Evolutionary conservation across 768 basidiomycete genomes (phyloP).

Genomic region (Leccinum pellstonianum): DNA sequence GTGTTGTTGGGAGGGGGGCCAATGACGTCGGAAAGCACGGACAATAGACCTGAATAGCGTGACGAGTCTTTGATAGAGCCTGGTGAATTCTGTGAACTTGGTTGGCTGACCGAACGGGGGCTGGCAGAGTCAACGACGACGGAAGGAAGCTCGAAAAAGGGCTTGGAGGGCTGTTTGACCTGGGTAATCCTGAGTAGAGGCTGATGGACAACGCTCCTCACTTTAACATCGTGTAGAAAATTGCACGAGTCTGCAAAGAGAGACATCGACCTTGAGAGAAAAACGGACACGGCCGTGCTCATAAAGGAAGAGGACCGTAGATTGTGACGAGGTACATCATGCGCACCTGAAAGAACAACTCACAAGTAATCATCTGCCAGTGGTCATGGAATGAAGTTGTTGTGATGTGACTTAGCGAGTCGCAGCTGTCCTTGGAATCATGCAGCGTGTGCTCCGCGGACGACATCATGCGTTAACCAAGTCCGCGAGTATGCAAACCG

Average conservation of each 20-base stretch:
- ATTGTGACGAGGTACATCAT: too few species aligned
- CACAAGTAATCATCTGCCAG: too few species aligned
- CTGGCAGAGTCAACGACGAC: conserved; percentile 31
- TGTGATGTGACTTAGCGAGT: too few species aligned
- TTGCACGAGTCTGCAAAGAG: conserved; percentile 77
- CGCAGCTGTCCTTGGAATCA: too few species aligned
- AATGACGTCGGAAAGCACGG: conserved; percentile 66
- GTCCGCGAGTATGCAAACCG: too few species aligned
- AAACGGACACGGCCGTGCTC: conserved; percentile 83
- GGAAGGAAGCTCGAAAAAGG: conserved; percentile 22
- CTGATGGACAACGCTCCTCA: conserved; percentile 42
- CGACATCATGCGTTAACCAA: too few species aligned
- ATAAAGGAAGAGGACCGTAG: too few species aligned
- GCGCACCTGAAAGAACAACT: too few species aligned
- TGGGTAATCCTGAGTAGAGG: conserved; percentile 36
- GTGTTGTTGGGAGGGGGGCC: conserved; percentile 34
- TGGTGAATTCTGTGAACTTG: conserved; percentile 4
- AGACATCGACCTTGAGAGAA: conserved; percentile 77
- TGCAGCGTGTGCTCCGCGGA: too few species aligned
- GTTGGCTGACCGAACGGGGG: conserved; percentile 34
- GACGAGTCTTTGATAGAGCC: conserved; percentile 46
- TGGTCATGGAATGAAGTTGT: too few species aligned
- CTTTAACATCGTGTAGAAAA: conserved; percentile 60
- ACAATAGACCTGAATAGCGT: conserved; percentile 56
- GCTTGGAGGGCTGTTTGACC: conserved; percentile 3